A percentile compares a stretch with the other conserved stretches of the same genome.
These are phyloP conservation scores for Erigeron canadensis DNA, from an alignment of 129 eudicot species.

Conservation along the genomic window DNA sequence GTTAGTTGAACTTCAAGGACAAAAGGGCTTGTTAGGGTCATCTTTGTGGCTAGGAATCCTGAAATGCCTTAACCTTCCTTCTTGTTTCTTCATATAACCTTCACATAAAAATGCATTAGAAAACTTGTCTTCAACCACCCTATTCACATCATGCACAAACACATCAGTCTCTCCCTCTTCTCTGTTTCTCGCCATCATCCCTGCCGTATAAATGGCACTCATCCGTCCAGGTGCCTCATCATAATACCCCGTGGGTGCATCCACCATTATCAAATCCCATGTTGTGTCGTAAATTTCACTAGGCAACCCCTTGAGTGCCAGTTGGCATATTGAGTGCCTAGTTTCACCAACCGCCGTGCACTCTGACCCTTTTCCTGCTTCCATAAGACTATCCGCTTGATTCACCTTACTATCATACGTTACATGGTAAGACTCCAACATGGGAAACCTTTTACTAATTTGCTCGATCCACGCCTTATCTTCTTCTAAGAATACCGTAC, in stretches of 20 bases:
- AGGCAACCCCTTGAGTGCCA: slow-evolving; percentile 84
- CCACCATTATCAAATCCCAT: slow-evolving; percentile 99
- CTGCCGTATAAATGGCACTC: slow-evolving; percentile 90
- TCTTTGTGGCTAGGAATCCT: slow-evolving; percentile 79
- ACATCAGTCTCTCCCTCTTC: slow-evolving; percentile 74
- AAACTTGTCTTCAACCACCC: slow-evolving; percentile 90
- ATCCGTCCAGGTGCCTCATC: slow-evolving; percentile 97
- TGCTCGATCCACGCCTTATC: slow-evolving; percentile 88
- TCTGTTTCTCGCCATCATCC: slow-evolving; percentile 90
- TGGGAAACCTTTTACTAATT: slow-evolving; percentile 73
- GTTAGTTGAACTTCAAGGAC: slow-evolving; percentile 46
- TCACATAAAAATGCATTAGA: slow-evolving; percentile 86
- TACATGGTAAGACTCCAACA: slow-evolving; percentile 78
- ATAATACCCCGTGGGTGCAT: slow-evolving; percentile 94
- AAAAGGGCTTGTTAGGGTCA: slow-evolving; percentile 67
- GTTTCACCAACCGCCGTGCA: slow-evolving; percentile 61
- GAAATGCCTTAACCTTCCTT: slow-evolving; percentile 91
- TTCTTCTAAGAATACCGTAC: slow-evolving; percentile 80
- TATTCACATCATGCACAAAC: slow-evolving; percentile 97
- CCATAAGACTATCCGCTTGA: slow-evolving; percentile 71
- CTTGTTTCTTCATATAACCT: slow-evolving; percentile 87
- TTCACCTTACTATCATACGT: slow-evolving; percentile 75
- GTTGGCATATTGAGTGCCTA: slow-evolving; percentile 69
- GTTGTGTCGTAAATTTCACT: slow-evolving; percentile 65
- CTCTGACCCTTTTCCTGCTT: slow-evolving; percentile 68